Base-by-base conservation (phyloP, 257 asterid genomes). In the Nicotiana sylvestris region DNA sequence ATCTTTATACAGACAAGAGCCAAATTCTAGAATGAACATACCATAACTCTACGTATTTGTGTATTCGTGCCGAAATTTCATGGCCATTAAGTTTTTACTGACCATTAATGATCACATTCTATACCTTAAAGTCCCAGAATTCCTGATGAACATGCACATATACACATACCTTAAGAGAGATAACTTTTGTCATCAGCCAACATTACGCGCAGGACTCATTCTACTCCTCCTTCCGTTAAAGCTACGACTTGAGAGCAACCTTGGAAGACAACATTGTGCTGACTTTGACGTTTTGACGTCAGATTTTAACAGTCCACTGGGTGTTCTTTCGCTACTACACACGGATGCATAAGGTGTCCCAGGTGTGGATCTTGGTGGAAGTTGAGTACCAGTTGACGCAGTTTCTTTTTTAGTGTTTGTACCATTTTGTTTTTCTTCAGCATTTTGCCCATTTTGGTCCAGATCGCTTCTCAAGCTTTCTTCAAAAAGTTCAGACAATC, bases 211-310 rank as follows among this genome's bases (percentile, higher is more conserved):
- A 3, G 91, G 92, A 88, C 89, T 90, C 76, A 30, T 78, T 77
- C 82, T 84, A 86, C 84, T 90, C 86, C 69, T 91, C 86, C 88
- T 86, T 56, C 86, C 95, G 32, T 84, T 90, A 51, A 87, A 86
- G 91, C 96, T 91, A 37, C 88, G 89, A 74, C 86, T 89, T 4
- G 90, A 92, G 61, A 85, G 86, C 85, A 94, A 12, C 90, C 87
- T 87, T 2, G 97, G 98, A 56, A 92, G 87, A 85, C 98, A 94
- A 79, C 94, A 91, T 37, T 90, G 94, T 9, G 80, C 70, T 6
- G 91, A 76, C 82, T 84, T 92, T 6, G 51, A 46, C 11, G 87
- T 17, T 84, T 82, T 86, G 33, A 80, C 86, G n/a, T 78, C 86
- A 3, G 5, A 82, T 58, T 21, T 64, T 3, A 66, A 55, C 33